Evolutionary conservation across 495 filamentous ascomycete species (phyloP).

Genomic region (Ascobolus immersus): DNA sequence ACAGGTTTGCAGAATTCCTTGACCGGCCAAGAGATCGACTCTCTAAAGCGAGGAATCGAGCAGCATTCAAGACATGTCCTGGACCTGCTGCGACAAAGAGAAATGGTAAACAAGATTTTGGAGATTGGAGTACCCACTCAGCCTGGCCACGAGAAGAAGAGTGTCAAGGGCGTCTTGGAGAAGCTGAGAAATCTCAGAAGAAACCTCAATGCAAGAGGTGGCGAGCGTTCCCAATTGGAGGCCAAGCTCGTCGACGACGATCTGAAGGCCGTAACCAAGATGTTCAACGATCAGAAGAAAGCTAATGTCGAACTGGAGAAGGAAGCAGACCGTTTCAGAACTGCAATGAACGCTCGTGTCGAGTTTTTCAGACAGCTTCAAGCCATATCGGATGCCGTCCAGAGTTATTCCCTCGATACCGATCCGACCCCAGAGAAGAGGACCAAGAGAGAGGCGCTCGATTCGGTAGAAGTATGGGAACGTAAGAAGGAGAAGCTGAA

Average conservation of each 20-base stretch:
- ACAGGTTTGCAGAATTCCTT: slow-evolving; percentile 57
- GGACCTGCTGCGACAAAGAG: no score
- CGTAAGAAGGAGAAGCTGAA: slow-evolving; percentile 12
- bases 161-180: no score
- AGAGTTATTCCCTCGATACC: slow-evolving; percentile 25
- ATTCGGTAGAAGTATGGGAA: no score
- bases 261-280: slow-evolving; percentile 32
- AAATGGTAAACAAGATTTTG: no score
- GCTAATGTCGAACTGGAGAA: slow-evolving; percentile 31
- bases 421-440: slow-evolving; percentile 1
- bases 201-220: no score
- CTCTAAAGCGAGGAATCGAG: no score
- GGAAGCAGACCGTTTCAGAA: slow-evolving; percentile 51
- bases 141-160: no score
- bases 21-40: no score
- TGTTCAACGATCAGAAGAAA: slow-evolving; percentile 40
- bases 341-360: slow-evolving; percentile 53
- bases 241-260: slow-evolving; percentile 14
- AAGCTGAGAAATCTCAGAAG: no score
- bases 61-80: no score
- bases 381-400: slow-evolving; percentile 62
- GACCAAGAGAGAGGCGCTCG: background rate
- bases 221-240: slow-evolving; percentile 30
- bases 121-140: no score
- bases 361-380: slow-evolving; percentile 81